A percentile compares a stretch with the other conserved stretches of the same genome.
Conservation (phyloP, 176 grass and related monocot genomes). For the Cenchrus americanus region DNA sequence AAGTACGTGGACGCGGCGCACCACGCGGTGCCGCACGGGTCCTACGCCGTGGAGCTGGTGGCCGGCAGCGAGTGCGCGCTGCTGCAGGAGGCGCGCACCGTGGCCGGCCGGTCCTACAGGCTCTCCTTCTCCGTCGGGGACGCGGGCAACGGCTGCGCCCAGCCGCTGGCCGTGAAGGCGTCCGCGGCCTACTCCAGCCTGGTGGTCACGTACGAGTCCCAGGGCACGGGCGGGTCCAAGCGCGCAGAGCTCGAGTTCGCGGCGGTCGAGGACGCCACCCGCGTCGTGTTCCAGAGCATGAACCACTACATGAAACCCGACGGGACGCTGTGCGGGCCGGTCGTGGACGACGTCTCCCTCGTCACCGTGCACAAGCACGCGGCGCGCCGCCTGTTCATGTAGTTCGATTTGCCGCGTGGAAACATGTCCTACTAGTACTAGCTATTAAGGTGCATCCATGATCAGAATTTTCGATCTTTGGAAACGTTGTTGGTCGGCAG, state of each 20-base stretch:
- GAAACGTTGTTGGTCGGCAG: neutral
- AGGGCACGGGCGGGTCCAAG: conserved; percentile 48
- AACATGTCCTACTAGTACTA: neutral
- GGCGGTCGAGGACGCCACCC: conserved; percentile 31
- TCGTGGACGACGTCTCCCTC: conserved; percentile 51
- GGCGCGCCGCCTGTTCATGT: conserved; percentile 20
- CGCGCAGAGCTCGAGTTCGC: conserved; percentile 45
- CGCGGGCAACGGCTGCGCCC: conserved; percentile 44
- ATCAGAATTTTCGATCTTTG: neutral
- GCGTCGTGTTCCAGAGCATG: conserved; percentile 58
- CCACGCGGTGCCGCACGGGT: conserved; percentile 49
- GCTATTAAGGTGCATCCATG: neutral
- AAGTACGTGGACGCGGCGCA: conserved; percentile 65
- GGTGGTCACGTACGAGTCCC: conserved; percentile 47
- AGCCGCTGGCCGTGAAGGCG: conserved; percentile 37
- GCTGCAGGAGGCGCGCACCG: conserved; percentile 56
- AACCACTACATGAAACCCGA: conserved; percentile 53
- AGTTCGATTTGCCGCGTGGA: neutral
- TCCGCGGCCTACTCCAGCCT: conserved; percentile 37
- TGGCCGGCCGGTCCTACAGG: conserved; percentile 41
- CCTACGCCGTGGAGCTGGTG: conserved; percentile 67
- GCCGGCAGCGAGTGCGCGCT: conserved; percentile 61
- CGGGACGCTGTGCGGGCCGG: conserved; percentile 63
- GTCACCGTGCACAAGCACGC: conserved; percentile 26
- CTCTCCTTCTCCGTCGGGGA: conserved; percentile 63